Evolutionary conservation across 2,329 filamentous ascomycete species (phyloP), one percentile per base, ranked within the genome.

Genomic region (Anisogramma anomala): DNA sequence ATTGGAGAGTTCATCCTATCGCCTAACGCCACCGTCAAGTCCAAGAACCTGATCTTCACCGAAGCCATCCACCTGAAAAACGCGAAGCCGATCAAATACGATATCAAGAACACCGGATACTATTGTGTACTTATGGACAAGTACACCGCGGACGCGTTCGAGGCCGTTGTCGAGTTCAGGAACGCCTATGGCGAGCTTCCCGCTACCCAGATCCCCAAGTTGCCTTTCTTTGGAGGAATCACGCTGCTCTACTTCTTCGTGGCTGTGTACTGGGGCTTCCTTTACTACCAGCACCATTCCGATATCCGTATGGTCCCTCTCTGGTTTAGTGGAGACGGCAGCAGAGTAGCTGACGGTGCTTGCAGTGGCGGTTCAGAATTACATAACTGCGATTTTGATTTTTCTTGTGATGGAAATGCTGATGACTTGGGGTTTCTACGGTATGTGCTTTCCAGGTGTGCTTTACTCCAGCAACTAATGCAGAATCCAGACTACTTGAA

Each of bases 371-470:
- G 91, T 98, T 2, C 91, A 98, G 62, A 98, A 98, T 60, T 98
- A 98, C 61, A 96, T 98, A 53, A 98, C 91, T 0, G 89, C 91
- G 8, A 98, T 96, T 46, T 69, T 98, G 36, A 77, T 91, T 39
- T 98, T 98, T 65, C 67, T 98, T 32, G 85, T 96, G 13, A 65
- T 96, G 13, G 91, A 98, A 61, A 94, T 96, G 79, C 69, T 96
- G 55, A 88, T 96, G 76, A 98, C 91, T 2, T 98, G 91, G 91
- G 87, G 86, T 32, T 98, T 94, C 66, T 98, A 96, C 60, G 79
- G 80, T 84, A 67, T 46, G 69, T 46, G 14, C 23, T 9, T 32
- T 27, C 27, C 8, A 27, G 17, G 18, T 5, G 15, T n/a, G 26
- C 13, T 22, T 11, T 6, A 25, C 14, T 9, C 2, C 22, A 34